Evolutionary conservation across 1,284 basidiomycete genomes (phyloP), one percentile per base, ranked within the genome.

Genomic region (Ceratobasidium sp.): DNA sequence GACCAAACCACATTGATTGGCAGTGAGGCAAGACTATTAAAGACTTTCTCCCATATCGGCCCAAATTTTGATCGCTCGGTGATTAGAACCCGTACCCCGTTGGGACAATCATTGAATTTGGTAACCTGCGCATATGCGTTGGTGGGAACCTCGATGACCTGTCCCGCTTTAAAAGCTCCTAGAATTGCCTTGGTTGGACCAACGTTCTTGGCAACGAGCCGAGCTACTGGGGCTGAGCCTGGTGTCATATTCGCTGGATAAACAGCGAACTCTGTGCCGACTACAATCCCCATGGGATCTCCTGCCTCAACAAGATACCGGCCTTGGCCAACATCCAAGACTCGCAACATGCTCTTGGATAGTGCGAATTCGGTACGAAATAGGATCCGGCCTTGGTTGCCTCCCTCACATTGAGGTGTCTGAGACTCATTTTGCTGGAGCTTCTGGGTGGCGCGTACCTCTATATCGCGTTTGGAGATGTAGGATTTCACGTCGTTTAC

Each of bases 351-450:
- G 67, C 67, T 46, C 23, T 71, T 71, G 43, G 43, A 50, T 5
- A 50, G n/a, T 16, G 52, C 55, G 26, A 49, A 50, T 30, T 59
- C 55, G 2, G 32, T 50, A 32, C 46, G 55, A 14, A 71, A 71
- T 18, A 71, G 9, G 6, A 71, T 23, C 26, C 67, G 18, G n/a
- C 59, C 67, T 28, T 59, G 55, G 28, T 50, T 71, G 8, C 8
- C 43, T 16, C 67, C 67, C 41, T 71, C 67, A 44, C 67, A 71
- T 30, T 71, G 67, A 21, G 57, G 57, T 1, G 55, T 49, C 46
- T 71, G 67, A n/a, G 26, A 9, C 14, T 16, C 11, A 28, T 54
- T 30, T 8, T 16, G 26, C 21, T n/a, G 16, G 6, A 5, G 35
- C 4, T 4, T 4, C 11, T 38, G 6, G 11, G 59, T 32, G 21